Conservation (phyloP, 2,329 filamentous ascomycete species). For the Neofusicoccum cordaticola region DNA sequence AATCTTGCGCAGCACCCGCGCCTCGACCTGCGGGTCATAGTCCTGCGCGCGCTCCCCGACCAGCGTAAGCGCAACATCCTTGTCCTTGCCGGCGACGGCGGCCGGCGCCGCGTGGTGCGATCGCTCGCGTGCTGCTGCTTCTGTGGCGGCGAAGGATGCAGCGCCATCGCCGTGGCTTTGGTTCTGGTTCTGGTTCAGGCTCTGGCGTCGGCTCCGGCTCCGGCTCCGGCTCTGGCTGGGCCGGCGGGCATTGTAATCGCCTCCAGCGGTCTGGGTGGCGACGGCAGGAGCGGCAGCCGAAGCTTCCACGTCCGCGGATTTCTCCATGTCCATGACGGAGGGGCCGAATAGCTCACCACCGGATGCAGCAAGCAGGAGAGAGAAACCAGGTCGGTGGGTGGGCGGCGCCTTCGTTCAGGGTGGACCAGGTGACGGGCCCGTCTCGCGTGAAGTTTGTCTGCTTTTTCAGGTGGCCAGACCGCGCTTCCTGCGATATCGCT, state of each 20-base stretch:
- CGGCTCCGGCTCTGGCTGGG: neutral
- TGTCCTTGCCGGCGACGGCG: conserved; percentile 29
- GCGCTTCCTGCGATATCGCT: neutral
- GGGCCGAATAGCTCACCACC: neutral
- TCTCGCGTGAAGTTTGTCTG: no score
- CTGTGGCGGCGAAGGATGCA: neutral
- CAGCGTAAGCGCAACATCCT: conserved; percentile 58
- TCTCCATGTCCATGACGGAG: neutral
- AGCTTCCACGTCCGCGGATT: neutral
- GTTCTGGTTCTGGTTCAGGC: neutral
- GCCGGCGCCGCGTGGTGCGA: neutral
- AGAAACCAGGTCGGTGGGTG: neutral
- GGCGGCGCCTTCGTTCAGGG: neutral
- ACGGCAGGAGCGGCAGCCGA: neutral
- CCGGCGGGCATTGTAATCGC: neutral
- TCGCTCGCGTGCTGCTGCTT: neutral
- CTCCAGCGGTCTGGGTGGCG: neutral
- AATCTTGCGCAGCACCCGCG: conserved; percentile 62
- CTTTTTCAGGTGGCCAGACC: neutral
- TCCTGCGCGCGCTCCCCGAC: conserved; percentile 56
- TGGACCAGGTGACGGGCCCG: neutral
- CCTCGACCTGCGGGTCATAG: conserved; percentile 55
- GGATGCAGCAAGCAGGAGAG: neutral
- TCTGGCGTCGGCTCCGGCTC: neutral
- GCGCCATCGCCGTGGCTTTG: neutral